Evolutionary conservation across 768 basidiomycete species (phyloP).

Genomic region (Boletus subcaerulescens): DNA sequence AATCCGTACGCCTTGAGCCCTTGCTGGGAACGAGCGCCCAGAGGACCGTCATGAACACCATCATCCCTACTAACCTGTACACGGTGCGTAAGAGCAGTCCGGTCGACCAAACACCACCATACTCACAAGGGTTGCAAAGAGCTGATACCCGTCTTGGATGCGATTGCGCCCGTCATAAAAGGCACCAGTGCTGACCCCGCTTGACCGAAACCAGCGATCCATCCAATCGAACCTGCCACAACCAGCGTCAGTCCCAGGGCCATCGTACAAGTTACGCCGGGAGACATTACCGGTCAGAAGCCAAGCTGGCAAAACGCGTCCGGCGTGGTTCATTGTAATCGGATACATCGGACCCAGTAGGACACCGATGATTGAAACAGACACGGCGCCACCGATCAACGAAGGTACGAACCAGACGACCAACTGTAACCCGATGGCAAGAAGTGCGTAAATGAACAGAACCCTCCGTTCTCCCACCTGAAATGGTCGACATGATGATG

Average conservation of each 20-base stretch:
- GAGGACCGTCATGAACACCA: conserved; percentile 39
- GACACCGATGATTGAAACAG: conserved; percentile 55
- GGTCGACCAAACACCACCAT: neutral
- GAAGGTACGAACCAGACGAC: conserved; percentile 56
- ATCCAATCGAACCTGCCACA: conserved; percentile 52
- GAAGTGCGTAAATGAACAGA: conserved; percentile 48
- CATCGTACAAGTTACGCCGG: neutral
- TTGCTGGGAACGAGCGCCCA: conserved; percentile 42
- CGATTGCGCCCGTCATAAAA: conserved; percentile 69
- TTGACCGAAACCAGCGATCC: conserved; percentile 68
- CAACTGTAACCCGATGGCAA: conserved; percentile 55
- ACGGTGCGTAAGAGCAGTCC: neutral
- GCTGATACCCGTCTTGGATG: conserved; percentile 53
- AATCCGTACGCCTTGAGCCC: conserved; percentile 18
- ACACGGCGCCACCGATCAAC: conserved; percentile 51
- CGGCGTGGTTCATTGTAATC: conserved; percentile 65
- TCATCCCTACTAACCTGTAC: conserved; percentile 38
- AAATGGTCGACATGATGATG: neutral
- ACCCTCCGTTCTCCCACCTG: conserved; percentile 55
- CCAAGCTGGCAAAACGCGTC: conserved; percentile 66
- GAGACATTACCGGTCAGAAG: conserved; percentile 46
- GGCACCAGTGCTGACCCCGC: conserved; percentile 71
- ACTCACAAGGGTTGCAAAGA: conserved; percentile 37
- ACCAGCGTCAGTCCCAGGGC: neutral
- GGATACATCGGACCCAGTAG: conserved; percentile 53